phyloP scores from a whole-genome alignment of 192 early-diverging fungal genomes.

The Podila verticillata region DNA sequence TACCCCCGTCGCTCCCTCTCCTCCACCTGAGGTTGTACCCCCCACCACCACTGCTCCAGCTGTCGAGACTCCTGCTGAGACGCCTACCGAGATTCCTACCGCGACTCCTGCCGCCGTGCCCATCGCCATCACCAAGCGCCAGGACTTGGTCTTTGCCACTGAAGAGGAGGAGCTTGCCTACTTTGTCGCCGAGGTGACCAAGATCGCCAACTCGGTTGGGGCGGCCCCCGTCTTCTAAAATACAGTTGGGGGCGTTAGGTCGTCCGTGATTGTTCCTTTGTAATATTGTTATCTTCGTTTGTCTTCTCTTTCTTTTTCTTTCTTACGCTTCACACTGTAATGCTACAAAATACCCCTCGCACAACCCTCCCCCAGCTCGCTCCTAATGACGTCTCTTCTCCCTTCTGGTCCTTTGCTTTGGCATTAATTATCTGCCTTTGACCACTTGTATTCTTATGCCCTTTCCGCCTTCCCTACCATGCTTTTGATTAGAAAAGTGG shows the following conservation, averaged over 20 bases:
- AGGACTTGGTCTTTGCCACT: constrained; percentile 11
- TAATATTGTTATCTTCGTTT: neutral
- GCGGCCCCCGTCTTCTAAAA: neutral
- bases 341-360: neutral
- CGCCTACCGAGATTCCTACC: too few relatives aligned
- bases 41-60: neutral
- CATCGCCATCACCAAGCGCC: constrained; percentile 32
- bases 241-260: neutral
- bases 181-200: neutral
- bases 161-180: neutral
- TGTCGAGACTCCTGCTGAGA: neutral
- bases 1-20: neutral
- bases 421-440: too few relatives aligned
- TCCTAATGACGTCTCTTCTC: too few relatives aligned
- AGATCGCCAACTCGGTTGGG: neutral
- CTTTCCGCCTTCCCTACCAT: neutral
- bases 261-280: neutral
- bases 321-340: neutral
- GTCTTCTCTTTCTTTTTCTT: neutral
- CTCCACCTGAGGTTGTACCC: neutral
- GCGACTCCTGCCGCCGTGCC: too few relatives aligned
- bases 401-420: too few relatives aligned
- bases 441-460: neutral
- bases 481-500: neutral
- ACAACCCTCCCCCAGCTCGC: too few relatives aligned